Base-by-base conservation (phyloP, 129 eudicot species). In the Logfia minima region DNA sequence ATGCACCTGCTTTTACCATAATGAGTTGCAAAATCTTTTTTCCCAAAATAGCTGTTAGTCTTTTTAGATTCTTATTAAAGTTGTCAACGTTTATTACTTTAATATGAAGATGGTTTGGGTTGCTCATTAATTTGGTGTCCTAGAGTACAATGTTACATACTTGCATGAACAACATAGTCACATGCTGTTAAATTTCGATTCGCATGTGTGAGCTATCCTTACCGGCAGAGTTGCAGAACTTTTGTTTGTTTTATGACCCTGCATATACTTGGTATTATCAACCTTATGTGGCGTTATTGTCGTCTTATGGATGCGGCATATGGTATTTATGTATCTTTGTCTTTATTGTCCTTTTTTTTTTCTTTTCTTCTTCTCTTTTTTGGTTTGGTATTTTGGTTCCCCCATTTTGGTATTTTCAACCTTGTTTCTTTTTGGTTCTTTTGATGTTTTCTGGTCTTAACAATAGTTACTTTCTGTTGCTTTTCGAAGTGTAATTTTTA, bases 401-500 rank as follows among this genome's bases (percentile, higher is more conserved):
- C 63, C 28, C 6, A 7, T 48, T 52, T 53, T 66, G 2, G 17
- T 53, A 22, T 32, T 13, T 13, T 10, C 63, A 48, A 26, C 63
- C 63, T 69, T 60, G 63, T 59, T 70, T 68, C 6, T 11, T 70
- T 51, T 39, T 19, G 76, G n/a, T 23, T 55, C 29, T 69, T 77
- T 48, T 10, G 60, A 31, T 48, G 22, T 51, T 10, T 53, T 37
- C n/a, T 18, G 3, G 21, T 13, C 32, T 65, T 65, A n/a, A 5
- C 55, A 26, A 69, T 19, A 16, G 63, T 70, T 69, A 39, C 35
- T 52, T 78, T 69, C 59, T 17, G 31, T 26, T 64, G 43, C 64
- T 68, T 85, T 73, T 62, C 51, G 18, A 56, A 21, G 68, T 32
- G 55, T 63, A 75, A 61, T 19, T 53, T 53, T 3, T 58, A 18